A percentile compares a stretch with the other conserved stretches of the same genome.
Conservation (phyloP, 306 rosid genomes). For the Echinosophora koreensis region DNA sequence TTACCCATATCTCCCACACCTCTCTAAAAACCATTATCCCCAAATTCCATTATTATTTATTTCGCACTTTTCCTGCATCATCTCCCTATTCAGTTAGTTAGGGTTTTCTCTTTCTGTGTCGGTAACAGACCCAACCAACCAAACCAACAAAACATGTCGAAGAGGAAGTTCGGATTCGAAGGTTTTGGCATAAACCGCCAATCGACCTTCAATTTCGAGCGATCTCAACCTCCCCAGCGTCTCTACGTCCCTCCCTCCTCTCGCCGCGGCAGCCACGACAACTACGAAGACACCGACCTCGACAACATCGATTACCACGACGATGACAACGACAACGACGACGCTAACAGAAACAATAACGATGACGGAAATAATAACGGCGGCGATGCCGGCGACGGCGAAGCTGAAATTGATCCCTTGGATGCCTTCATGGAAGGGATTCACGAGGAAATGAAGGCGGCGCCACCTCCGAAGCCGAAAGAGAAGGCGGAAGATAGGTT, state of each 20-base stretch:
- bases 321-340: slow-evolving; percentile 9
- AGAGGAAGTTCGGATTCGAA: slow-evolving; percentile 92
- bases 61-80: too few species aligned
- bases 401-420: slow-evolving; percentile 84
- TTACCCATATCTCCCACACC: too few species aligned
- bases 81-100: neutral
- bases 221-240: slow-evolving; percentile 80
- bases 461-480: slow-evolving; percentile 75
- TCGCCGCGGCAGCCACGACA: slow-evolving; percentile 76
- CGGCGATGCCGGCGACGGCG: slow-evolving; percentile 37
- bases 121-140: neutral
- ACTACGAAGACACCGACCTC: slow-evolving; percentile 83
- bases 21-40: neutral
- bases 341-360: slow-evolving; percentile 26
- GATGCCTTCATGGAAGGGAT: slow-evolving; percentile 98
- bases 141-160: slow-evolving; percentile 62
- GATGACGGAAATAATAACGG: slow-evolving; percentile 24
- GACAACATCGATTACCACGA: slow-evolving; percentile 83
- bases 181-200: slow-evolving; percentile 93
- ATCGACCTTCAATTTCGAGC: slow-evolving; percentile 86
- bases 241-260: slow-evolving; percentile 92
- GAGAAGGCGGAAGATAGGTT: slow-evolving; percentile 80
- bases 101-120: slow-evolving; percentile 45
- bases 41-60: neutral
- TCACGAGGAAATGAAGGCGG: slow-evolving; percentile 84